Conservation (phyloP, 1,284 basidiomycete species). For the Heterobasidion parviporum region DNA sequence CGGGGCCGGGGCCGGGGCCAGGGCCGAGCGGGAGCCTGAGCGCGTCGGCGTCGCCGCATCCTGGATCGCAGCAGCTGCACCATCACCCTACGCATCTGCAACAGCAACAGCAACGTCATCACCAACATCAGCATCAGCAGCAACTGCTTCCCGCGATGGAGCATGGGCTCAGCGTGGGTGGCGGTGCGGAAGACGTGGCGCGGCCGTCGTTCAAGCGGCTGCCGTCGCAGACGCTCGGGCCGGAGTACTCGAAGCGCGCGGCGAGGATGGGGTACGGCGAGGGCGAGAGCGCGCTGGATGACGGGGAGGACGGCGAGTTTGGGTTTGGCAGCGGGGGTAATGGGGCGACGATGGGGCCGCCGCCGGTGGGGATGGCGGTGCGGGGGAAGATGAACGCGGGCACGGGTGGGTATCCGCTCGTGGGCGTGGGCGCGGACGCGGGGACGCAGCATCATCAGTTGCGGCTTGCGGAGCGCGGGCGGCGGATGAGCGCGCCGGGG, state of each 20-base stretch:
- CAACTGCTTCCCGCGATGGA: not conserved
- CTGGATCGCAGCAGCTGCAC: too few species aligned
- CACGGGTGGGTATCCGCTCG: not conserved
- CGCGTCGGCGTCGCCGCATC: not conserved
- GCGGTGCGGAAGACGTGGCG: slow-evolving; percentile 16
- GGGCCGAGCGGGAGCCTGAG: not conserved
- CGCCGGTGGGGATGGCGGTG: not conserved
- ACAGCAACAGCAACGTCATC: not conserved
- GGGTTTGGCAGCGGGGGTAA: not conserved
- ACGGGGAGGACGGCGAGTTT: slow-evolving; percentile 9
- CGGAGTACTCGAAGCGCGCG: slow-evolving; percentile 46
- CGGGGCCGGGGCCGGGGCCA: not conserved
- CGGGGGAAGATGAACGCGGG: too few species aligned
- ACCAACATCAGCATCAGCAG: not conserved
- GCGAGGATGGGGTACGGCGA: slow-evolving; percentile 25
- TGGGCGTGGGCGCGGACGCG: not conserved
- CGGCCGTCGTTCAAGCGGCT: slow-evolving; percentile 65
- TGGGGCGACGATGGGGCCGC: not conserved
- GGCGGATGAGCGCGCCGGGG: slow-evolving; percentile 12
- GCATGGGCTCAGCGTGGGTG: slow-evolving; percentile 17
- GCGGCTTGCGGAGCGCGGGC: slow-evolving; percentile 10
- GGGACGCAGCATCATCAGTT: not conserved
- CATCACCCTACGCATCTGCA: not conserved
- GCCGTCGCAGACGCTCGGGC: slow-evolving; percentile 61
- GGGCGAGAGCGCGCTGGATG: slow-evolving; percentile 19